Percentiles rank a stretch among this genome's conserved stretches.
phyloP scores from a whole-genome alignment of 768 basidiomycete species.

The Tricholoma hemisulphureum region DNA sequence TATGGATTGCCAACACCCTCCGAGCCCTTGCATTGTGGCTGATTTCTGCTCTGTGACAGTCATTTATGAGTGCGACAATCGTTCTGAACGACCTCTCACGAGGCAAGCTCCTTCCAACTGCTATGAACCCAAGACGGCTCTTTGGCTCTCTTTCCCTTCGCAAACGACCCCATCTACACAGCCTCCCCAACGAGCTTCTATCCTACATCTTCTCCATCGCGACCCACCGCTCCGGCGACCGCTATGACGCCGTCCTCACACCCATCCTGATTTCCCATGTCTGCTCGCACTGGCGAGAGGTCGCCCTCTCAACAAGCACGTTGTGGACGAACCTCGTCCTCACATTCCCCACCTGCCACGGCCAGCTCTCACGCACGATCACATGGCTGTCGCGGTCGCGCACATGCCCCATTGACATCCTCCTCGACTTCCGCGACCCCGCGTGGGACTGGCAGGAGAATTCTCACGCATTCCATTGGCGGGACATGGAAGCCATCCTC shows the following conservation, averaged over 20 bases:
- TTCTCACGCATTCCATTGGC: constrained; percentile 39
- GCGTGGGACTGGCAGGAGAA: constrained; percentile 56
- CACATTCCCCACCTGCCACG: constrained; percentile 39
- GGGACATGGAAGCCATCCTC: constrained; percentile 47
- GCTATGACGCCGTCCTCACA: constrained; percentile 22
- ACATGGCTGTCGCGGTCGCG: constrained; percentile 47
- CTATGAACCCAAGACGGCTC: constrained; percentile 16
- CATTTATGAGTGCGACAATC: constrained; percentile 4
- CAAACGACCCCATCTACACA: constrained; percentile 11
- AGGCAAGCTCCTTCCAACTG: constrained; percentile 11
- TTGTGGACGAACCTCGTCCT: constrained; percentile 56
- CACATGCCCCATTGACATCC: constrained; percentile 45
- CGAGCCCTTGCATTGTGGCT: not conserved
- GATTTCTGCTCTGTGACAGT: not conserved
- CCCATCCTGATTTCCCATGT: constrained; percentile 45
- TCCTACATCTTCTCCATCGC: constrained; percentile 34
- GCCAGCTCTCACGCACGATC: constrained; percentile 36
- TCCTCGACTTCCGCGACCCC: constrained; percentile 59
- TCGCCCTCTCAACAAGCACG: constrained; percentile 41
- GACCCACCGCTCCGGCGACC: constrained; percentile 25
- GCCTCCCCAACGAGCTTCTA: constrained; percentile 36
- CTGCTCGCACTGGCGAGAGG: constrained; percentile 49
- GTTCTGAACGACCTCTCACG: constrained; percentile 15
- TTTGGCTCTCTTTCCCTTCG: constrained; percentile 11
- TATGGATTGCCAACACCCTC: not conserved